Evolutionary conservation across 441 rosid genomes (phyloP).

Genomic region (Macaranga tanarius): DNA sequence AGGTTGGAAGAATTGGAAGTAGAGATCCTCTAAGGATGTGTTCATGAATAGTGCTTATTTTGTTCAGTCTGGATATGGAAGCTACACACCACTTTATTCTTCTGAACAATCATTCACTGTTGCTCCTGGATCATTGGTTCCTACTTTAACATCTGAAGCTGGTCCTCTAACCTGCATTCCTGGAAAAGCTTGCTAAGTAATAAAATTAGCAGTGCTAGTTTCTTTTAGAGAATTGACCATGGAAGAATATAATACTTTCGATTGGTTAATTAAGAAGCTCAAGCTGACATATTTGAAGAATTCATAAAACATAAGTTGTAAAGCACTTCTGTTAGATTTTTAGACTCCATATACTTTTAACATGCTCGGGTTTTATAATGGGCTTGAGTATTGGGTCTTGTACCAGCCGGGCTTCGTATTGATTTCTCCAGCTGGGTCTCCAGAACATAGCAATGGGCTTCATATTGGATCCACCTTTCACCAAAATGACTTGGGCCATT

Average conservation of each 20-base stretch:
- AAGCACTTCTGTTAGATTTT: too few relatives aligned
- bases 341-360: too few relatives aligned
- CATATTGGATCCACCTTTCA: too few relatives aligned
- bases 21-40: slow-evolving; percentile 78
- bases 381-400: too few relatives aligned
- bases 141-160: slow-evolving; percentile 61
- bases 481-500: too few relatives aligned
- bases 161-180: slow-evolving; percentile 58
- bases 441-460: too few relatives aligned
- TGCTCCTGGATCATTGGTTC: slow-evolving; percentile 55
- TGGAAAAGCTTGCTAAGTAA: slow-evolving; percentile 45
- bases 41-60: slow-evolving; percentile 77
- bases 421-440: too few relatives aligned
- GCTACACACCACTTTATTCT: slow-evolving; percentile 56
- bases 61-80: slow-evolving; percentile 74
- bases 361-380: too few relatives aligned
- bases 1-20: slow-evolving; percentile 75
- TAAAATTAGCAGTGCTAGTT: background rate
- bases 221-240: background rate
- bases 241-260: too few relatives aligned
- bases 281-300: background rate
- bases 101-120: slow-evolving; percentile 64
- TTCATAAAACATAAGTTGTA: too few relatives aligned
- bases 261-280: too few relatives aligned
- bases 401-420: too few relatives aligned